These are phyloP conservation scores for Neohortaea acidophila DNA, from an alignment of 495 filamentous ascomycete species.

Conservation along the genomic window DNA sequence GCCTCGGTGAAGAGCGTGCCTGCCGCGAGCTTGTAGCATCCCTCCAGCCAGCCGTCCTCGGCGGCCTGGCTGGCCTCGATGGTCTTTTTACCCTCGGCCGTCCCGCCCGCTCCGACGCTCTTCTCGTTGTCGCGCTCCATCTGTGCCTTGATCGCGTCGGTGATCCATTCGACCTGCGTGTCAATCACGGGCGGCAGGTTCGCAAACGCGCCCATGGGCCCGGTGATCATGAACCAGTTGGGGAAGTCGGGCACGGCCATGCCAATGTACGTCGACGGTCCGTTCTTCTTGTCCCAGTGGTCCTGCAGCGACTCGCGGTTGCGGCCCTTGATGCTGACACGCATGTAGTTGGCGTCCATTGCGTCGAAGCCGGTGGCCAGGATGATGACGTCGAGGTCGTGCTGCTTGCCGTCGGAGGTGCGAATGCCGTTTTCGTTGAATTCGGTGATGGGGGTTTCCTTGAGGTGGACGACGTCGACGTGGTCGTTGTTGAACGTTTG, in stretches of 20 bases:
- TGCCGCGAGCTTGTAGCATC: slow-evolving; percentile 6
- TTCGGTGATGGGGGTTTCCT: slow-evolving; percentile 12
- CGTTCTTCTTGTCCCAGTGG: slow-evolving; percentile 7
- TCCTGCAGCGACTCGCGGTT: slow-evolving; percentile 6
- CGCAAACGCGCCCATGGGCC: slow-evolving; percentile 15
- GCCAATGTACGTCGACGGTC: slow-evolving; percentile 12
- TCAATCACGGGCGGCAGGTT: slow-evolving; percentile 14
- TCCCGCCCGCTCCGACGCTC: not conserved
- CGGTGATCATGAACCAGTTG: slow-evolving; percentile 17
- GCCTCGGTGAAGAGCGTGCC: slow-evolving; percentile 10
- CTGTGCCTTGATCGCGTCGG: slow-evolving; percentile 3
- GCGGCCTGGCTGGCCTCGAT: slow-evolving; percentile 11
- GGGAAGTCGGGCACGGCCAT: slow-evolving; percentile 11
- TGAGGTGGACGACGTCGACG: slow-evolving; percentile 15
- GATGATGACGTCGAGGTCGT: slow-evolving; percentile 17
- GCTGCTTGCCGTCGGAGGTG: slow-evolving; percentile 3
- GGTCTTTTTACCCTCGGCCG: not conserved
- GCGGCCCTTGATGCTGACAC: slow-evolving; percentile 9
- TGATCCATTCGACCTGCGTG: slow-evolving; percentile 15
- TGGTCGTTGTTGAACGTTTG: slow-evolving; percentile 17
- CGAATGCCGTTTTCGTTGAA: slow-evolving; percentile 7
- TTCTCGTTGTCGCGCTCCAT: slow-evolving; percentile 1
- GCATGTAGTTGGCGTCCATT: slow-evolving; percentile 9
- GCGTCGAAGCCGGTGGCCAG: slow-evolving; percentile 20
- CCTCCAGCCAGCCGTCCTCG: slow-evolving; percentile 6